Evolutionary conservation across 306 rosid species (phyloP).

Genomic region (Lotus japonicus): DNA sequence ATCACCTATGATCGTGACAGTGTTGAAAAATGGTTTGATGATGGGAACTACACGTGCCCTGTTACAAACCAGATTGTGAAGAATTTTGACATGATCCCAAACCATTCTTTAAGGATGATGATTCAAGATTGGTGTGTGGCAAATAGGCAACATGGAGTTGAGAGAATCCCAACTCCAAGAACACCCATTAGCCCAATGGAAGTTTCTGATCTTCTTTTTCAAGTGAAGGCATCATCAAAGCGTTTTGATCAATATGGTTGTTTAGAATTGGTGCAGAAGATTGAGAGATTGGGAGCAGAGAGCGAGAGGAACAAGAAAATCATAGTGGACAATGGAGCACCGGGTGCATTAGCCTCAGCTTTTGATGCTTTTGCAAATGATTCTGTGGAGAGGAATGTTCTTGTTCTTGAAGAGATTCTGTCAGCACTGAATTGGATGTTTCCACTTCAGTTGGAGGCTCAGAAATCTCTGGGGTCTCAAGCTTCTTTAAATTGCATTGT

Average conservation of each 20-base stretch:
- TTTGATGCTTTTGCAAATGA: conserved; percentile 45
- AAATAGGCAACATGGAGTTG: conserved; percentile 43
- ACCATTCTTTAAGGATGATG: conserved; percentile 53
- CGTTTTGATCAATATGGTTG: conserved; percentile 35
- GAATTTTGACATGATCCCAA: conserved; percentile 56
- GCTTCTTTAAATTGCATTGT: conserved; percentile 58
- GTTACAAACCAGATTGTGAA: conserved; percentile 48
- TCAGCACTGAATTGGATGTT: conserved; percentile 61
- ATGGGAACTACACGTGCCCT: conserved; percentile 62
- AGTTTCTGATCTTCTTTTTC: conserved; percentile 31
- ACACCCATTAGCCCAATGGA: conserved; percentile 39
- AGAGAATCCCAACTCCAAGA: conserved; percentile 65
- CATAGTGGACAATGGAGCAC: conserved; percentile 46
- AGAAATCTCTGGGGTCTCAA: conserved; percentile 33
- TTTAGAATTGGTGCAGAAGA: conserved; percentile 30
- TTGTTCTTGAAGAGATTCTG: conserved; percentile 45
- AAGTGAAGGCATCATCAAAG: conserved; percentile 13
- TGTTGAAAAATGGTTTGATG: conserved; percentile 63
- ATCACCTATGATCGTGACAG: conserved; percentile 65
- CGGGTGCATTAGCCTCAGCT: conserved; percentile 37
- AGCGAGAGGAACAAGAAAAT: conserved; percentile 51
- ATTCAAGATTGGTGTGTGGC: conserved; percentile 76
- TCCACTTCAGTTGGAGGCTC: conserved; percentile 51
- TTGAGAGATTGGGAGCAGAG: conserved; percentile 45
- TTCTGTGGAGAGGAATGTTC: conserved; percentile 26